A percentile compares a stretch with the other conserved stretches of the same genome.
phyloP scores from a whole-genome alignment of 345 rosid genomes.

The Noccaea bulbosa region DNA sequence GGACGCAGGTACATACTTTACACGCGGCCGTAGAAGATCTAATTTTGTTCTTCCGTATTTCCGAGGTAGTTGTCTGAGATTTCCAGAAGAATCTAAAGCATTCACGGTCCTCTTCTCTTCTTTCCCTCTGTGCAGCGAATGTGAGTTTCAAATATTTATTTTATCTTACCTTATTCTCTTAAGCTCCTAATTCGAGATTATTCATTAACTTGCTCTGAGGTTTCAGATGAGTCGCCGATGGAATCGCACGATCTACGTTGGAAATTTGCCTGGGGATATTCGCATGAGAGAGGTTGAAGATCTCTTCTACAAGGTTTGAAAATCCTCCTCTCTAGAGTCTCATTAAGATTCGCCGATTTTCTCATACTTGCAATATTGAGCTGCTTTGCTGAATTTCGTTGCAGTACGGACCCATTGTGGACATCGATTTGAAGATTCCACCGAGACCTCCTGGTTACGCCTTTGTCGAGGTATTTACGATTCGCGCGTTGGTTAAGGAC shows the following conservation, averaged over 20 bases:
- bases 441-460: conserved; percentile 99
- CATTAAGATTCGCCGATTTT: not conserved
- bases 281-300: conserved; percentile 90
- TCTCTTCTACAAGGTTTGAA: conserved; percentile 78
- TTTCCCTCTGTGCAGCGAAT: conserved; percentile 5
- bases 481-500: not conserved
- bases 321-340: not conserved
- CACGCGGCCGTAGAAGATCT: conserved; percentile 9
- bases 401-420: conserved; percentile 93
- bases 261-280: conserved; percentile 94
- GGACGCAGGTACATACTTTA: not conserved
- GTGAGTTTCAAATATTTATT: conserved; percentile 17
- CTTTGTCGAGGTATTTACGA: conserved; percentile 77
- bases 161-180: too few relatives aligned
- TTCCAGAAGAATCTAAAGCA: conserved; percentile 41
- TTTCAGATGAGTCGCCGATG: conserved; percentile 76
- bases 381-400: conserved; percentile 10
- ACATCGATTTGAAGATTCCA: conserved; percentile 90
- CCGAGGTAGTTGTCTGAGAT: conserved; percentile 6
- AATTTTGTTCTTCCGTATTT: not conserved
- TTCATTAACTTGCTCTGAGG: not conserved
- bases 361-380: not conserved
- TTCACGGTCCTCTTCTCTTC: conserved; percentile 6
- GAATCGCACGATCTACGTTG: conserved; percentile 85
- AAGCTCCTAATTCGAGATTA: not conserved